These are phyloP conservation scores for Hypocreales sp. DNA, from an alignment of 2,329 filamentous ascomycete genomes.

Conservation along the genomic window DNA sequence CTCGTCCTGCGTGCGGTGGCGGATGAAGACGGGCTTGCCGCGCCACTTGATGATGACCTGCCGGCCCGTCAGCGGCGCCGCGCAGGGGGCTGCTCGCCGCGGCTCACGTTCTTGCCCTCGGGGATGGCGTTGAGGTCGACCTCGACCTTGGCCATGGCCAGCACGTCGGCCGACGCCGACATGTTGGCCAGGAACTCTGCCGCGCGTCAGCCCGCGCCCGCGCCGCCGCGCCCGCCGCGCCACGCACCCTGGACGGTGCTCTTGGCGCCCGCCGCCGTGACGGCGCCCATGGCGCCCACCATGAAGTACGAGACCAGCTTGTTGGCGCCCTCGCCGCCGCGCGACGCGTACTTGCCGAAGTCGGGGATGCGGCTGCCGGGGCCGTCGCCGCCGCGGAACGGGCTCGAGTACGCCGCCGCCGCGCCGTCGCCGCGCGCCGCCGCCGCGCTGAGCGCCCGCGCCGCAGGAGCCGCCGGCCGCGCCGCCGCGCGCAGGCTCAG, in stretches of 20 bases:
- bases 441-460: slow-evolving; percentile 42
- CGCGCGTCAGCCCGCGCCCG: slow-evolving; percentile 10
- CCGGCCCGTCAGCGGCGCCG: too few species aligned
- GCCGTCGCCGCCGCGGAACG: slow-evolving; percentile 43
- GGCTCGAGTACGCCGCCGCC: slow-evolving; percentile 39
- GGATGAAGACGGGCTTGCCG: slow-evolving; percentile 99
- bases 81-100: too few species aligned
- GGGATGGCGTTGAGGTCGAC: slow-evolving; percentile 84
- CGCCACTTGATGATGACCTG: slow-evolving; percentile 99
- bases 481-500: slow-evolving; percentile 47
- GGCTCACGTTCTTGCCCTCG: slow-evolving; percentile 98
- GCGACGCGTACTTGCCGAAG: slow-evolving; percentile 77
- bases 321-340: slow-evolving; percentile 52
- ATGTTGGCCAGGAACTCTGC: slow-evolving; percentile 99
- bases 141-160: slow-evolving; percentile 99
- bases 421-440: slow-evolving; percentile 30
- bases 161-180: slow-evolving; percentile 94
- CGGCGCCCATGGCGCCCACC: slow-evolving; percentile 87
- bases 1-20: slow-evolving; percentile 85
- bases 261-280: slow-evolving; percentile 90
- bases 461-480: slow-evolving; percentile 22
- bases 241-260: slow-evolving; percentile 89
- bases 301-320: slow-evolving; percentile 96
- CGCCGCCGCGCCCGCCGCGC: too few species aligned
- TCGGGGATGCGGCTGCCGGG: slow-evolving; percentile 67